A percentile compares a stretch with the other conserved stretches of the same genome.
phyloP scores from a whole-genome alignment of 1,284 basidiomycete genomes.

The Trametes polyzona region DNA sequence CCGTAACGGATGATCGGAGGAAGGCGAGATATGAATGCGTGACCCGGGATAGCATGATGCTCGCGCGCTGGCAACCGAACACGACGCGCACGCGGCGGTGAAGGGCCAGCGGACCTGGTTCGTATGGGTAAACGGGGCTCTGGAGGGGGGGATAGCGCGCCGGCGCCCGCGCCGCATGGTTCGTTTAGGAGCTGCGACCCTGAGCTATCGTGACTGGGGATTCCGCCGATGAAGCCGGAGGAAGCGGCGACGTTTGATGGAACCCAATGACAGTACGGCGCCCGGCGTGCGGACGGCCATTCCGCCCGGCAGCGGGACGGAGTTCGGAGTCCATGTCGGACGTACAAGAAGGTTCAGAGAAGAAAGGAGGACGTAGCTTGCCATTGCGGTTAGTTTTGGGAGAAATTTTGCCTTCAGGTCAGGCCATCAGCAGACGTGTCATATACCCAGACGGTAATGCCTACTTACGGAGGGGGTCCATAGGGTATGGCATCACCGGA shows the following conservation, averaged over 20 bases:
- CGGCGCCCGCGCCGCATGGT: constrained; percentile 13
- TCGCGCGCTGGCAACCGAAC: background rate
- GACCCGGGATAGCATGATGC: background rate
- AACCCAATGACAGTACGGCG: background rate
- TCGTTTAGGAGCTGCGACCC: constrained; percentile 9
- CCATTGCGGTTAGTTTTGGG: background rate
- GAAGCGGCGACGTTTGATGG: constrained; percentile 1
- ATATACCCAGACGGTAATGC: background rate
- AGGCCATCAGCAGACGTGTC: background rate
- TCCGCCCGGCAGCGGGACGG: background rate
- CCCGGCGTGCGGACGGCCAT: background rate
- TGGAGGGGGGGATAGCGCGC: constrained; percentile 2
- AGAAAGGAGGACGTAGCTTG: background rate
- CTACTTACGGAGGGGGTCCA: background rate
- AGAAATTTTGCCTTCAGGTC: too few relatives aligned
- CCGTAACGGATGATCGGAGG: background rate
- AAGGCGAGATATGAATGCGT: background rate
- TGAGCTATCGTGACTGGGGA: constrained; percentile 3
- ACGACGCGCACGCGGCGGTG: background rate
- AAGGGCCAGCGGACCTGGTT: background rate
- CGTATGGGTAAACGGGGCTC: background rate
- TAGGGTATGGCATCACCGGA: background rate
- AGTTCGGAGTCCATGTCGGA: background rate
- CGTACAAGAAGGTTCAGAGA: background rate
- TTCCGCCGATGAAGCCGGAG: constrained; percentile 11